Base-by-base conservation (phyloP, 2,329 filamentous ascomycete genomes). In the Aurifilum marmelostoma region DNA sequence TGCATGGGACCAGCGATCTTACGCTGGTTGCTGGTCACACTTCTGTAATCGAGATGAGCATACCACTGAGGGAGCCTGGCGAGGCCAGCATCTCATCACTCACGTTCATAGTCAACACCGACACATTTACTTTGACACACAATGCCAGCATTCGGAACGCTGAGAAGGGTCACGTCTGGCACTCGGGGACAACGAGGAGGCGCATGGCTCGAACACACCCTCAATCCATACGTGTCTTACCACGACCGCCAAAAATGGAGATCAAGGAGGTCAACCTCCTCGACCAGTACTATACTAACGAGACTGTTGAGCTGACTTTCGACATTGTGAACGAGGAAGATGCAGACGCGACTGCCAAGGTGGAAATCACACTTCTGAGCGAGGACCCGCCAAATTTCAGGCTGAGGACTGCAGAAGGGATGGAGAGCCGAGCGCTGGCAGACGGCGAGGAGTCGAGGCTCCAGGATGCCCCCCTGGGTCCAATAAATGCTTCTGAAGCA, bases 171-270 rank as follows among this genome's bases (percentile, higher is more conserved):
- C 80, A 82, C 52, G 77, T 84, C 1, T 90, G 88, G 88, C 85
- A 85, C 69, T 78, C 80, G 8, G 78, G 79, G 2, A 79, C 80
- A 18, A 76, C 78, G 0, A 83, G 79, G 65, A 84, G 83, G 69
- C 82, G 80, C 37, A 77, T 87, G 27, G 79, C 83, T 37, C 83
- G 88, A 11, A 73, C 79, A 14, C 82, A 85, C 61, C 80, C 86
- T 11, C 83, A 87, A 43, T 81, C 82, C 1, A 87, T 97, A 67
- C 90, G 88, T 67, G 89, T 99, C 32, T 84, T 94, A 66, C 95
- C 96, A 1, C 92, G 97, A 73, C 96, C 95, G 37, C 96, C 96
- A 0, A 98, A 97, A 79, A 89, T 99, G 82, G 89, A 93, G 73
- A 88, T 99, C 60, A 85, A 82, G 34, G 81, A 93, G 12, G 82